Conservation (phyloP, 345 rosid genomes). For the Populus nigra region DNA sequence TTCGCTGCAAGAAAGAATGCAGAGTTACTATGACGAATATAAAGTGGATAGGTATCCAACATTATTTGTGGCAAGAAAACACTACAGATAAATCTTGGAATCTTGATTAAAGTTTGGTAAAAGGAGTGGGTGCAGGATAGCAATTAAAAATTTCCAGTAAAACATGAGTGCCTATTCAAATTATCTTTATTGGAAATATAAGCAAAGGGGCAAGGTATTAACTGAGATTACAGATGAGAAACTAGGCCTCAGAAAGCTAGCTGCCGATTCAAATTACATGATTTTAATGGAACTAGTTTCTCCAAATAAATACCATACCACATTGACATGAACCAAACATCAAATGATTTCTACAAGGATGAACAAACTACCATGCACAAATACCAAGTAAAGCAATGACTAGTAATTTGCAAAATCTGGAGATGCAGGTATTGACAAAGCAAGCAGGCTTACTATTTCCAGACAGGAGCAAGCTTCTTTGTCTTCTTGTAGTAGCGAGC, state of each 20-base stretch:
- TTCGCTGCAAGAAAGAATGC: conserved; percentile 41
- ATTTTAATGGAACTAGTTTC: too few relatives aligned
- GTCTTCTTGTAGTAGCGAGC: conserved; percentile 97
- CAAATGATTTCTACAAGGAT: too few relatives aligned
- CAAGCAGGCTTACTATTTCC: conserved; percentile 67
- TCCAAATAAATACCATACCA: too few relatives aligned
- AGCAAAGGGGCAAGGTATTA: not conserved
- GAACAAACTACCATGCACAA: not conserved
- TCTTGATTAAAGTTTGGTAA: not conserved
- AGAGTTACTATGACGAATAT: not conserved
- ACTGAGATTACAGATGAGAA: not conserved
- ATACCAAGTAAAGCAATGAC: not conserved
- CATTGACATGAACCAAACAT: too few relatives aligned
- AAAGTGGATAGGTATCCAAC: not conserved
- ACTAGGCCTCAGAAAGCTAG: not conserved
- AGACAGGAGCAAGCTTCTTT: conserved; percentile 90
- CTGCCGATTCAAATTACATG: too few relatives aligned
- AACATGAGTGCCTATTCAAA: not conserved
- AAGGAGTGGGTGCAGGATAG: not conserved
- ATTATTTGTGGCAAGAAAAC: not conserved
- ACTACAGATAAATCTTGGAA: not conserved
- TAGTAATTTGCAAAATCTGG: not conserved
- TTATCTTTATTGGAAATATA: not conserved
- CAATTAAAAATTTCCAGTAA: not conserved
- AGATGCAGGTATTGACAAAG: too few relatives aligned